A percentile compares a stretch with the other conserved stretches of the same genome.
These are phyloP conservation scores for Marasmius oreades DNA, from an alignment of 1,284 basidiomycete genomes.

Conservation along the genomic window DNA sequence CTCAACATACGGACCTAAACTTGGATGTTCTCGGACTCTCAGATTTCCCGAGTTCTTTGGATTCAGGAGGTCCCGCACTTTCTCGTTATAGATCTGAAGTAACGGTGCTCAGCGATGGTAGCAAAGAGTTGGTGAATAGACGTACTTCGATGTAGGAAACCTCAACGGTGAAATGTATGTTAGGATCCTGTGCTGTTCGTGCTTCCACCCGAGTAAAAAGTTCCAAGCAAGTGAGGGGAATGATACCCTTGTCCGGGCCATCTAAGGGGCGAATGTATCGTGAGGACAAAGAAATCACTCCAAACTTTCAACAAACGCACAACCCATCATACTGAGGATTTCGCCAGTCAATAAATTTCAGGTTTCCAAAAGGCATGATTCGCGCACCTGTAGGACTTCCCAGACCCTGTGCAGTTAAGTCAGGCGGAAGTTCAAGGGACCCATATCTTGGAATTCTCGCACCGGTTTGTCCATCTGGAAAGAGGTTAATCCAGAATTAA, in stretches of 20 bases:
- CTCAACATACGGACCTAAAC: constrained; percentile 93
- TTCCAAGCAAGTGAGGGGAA: constrained; percentile 92
- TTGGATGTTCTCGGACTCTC: constrained; percentile 95
- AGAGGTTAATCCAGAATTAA: constrained; percentile 2
- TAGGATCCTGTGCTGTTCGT: constrained; percentile 64
- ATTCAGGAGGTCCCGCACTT: constrained; percentile 95
- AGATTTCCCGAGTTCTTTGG: constrained; percentile 97
- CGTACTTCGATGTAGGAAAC: constrained; percentile 93
- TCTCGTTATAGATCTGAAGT: constrained; percentile 92
- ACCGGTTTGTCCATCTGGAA: constrained; percentile 84
- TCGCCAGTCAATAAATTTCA: constrained; percentile 1
- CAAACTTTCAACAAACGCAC: constrained; percentile 49
- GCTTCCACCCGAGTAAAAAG: constrained; percentile 82
- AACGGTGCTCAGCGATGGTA: constrained; percentile 5
- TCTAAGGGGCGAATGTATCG: constrained; percentile 43
- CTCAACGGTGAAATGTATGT: constrained; percentile 85
- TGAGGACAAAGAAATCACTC: constrained; percentile 16
- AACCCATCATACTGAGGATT: constrained; percentile 92
- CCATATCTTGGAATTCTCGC: constrained; percentile 25
- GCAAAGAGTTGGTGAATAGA: background rate
- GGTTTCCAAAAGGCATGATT: background rate
- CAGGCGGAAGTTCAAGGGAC: constrained; percentile 1
- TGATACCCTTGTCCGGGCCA: constrained; percentile 95
- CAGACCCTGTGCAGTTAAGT: constrained; percentile 55
- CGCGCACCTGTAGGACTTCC: constrained; percentile 82